Conservation (phyloP, 306 rosid species). For the Medicago arabica region DNA sequence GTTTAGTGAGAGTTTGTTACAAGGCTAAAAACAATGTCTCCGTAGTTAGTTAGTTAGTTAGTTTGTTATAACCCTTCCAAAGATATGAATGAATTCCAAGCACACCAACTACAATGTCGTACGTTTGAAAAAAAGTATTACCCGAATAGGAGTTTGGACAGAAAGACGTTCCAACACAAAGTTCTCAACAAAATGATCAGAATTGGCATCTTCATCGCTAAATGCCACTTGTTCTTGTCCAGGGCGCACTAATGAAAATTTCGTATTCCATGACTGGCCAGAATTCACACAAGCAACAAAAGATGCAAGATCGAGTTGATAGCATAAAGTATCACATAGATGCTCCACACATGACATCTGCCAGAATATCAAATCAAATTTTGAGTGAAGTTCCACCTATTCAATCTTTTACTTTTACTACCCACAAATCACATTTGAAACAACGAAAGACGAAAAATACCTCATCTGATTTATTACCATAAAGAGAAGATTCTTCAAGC, state of each 20-base stretch:
- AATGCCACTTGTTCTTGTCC: conserved; percentile 62
- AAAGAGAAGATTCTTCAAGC: conserved; percentile 86
- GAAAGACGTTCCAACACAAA: conserved; percentile 96
- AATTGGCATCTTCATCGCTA: conserved; percentile 58
- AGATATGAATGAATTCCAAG: conserved; percentile 32
- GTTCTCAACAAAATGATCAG: conserved; percentile 89
- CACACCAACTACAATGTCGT: conserved; percentile 23
- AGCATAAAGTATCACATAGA: conserved; percentile 88
- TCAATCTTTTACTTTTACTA: conserved; percentile 40
- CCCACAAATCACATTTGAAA: conserved; percentile 47
- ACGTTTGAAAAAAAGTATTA: conserved; percentile 51
- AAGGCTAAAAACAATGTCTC: no score
- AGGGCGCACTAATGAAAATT: conserved; percentile 68
- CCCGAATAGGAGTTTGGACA: conserved; percentile 97
- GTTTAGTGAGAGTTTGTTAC: no score
- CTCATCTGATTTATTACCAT: conserved; percentile 81
- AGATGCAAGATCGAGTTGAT: conserved; percentile 92
- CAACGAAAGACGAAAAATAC: conserved; percentile 58
- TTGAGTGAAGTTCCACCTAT: conserved; percentile 34
- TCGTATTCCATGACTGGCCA: conserved; percentile 84
- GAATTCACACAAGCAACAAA: conserved; percentile 93
- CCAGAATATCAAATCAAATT: conserved; percentile 41
- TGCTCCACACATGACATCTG: conserved; percentile 94
- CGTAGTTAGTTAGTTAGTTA: no score
- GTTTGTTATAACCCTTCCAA: conserved; percentile 36